Percentiles rank a stretch among this genome's conserved stretches.
Evolutionary conservation across 306 rosid species (phyloP).

Genomic region (Lotus japonicus): DNA sequence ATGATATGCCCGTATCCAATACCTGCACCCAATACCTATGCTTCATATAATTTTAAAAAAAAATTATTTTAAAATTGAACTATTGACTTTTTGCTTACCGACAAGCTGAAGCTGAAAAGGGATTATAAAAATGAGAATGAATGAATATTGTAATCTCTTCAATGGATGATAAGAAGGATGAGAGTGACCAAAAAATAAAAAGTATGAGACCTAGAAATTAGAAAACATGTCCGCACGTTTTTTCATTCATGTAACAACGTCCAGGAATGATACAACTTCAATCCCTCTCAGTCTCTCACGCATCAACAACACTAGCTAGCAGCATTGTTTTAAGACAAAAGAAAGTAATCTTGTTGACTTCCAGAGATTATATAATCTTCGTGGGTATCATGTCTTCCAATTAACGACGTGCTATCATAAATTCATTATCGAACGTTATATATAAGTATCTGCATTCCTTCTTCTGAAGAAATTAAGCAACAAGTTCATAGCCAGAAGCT

Average conservation of each 20-base stretch:
- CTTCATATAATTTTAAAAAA: no score
- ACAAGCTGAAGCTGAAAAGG: background rate
- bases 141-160: background rate
- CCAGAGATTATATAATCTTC: conserved; percentile 25
- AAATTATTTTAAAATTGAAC: no score
- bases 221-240: conserved; percentile 31
- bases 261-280: background rate
- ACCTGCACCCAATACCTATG: no score
- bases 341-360: conserved; percentile 20
- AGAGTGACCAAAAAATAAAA: no score
- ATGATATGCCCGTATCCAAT: no score
- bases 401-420: background rate
- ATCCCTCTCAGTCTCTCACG: background rate
- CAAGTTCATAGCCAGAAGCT: background rate
- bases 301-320: background rate
- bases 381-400: conserved; percentile 40
- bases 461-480: background rate
- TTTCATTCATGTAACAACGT: background rate
- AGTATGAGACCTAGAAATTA: background rate
- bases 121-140: background rate
- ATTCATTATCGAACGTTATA: background rate
- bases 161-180: background rate
- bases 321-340: no score
- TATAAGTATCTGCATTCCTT: conserved; percentile 22
- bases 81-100: background rate